phyloP scores from a whole-genome alignment of 257 asterid genomes.

The Parsonsia alboflavescens region DNA sequence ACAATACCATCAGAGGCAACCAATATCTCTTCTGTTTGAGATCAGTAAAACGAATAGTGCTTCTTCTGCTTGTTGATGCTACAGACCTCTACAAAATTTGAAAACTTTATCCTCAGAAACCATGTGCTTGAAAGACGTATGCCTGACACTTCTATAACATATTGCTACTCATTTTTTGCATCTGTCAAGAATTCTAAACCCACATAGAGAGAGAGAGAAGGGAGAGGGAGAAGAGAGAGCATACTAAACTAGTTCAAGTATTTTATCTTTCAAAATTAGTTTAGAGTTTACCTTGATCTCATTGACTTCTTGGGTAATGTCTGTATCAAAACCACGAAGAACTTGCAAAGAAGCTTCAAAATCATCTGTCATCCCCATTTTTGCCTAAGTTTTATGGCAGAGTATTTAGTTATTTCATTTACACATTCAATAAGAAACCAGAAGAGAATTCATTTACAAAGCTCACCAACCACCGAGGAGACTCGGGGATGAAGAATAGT shows the following conservation, averaged over 20 bases:
- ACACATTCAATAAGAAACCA: slow-evolving; percentile 5
- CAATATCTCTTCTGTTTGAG: slow-evolving; percentile 83
- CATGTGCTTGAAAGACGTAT: not conserved
- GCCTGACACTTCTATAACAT: not conserved
- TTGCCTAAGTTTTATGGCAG: slow-evolving; percentile 51
- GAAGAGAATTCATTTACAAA: slow-evolving; percentile 11
- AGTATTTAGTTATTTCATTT: slow-evolving; percentile 19
- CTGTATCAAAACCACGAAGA: slow-evolving; percentile 90
- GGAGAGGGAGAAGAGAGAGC: no score
- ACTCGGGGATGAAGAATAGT: slow-evolving; percentile 43
- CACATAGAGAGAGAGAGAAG: not conserved
- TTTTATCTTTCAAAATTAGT: not conserved
- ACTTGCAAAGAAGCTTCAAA: slow-evolving; percentile 95
- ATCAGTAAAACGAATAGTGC: slow-evolving; percentile 73
- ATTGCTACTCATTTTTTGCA: not conserved
- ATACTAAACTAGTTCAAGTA: not conserved
- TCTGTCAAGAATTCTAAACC: not conserved
- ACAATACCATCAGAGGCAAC: slow-evolving; percentile 79
- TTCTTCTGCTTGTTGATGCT: slow-evolving; percentile 73
- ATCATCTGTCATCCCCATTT: slow-evolving; percentile 90
- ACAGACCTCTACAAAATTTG: slow-evolving; percentile 61
- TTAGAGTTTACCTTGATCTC: slow-evolving; percentile 55
- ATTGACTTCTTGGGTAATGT: slow-evolving; percentile 72
- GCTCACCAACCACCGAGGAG: slow-evolving; percentile 99
- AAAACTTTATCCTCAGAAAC: not conserved